Conservation (phyloP, 805 yeast genomes). For the Diddensiella santjacobensis region DNA sequence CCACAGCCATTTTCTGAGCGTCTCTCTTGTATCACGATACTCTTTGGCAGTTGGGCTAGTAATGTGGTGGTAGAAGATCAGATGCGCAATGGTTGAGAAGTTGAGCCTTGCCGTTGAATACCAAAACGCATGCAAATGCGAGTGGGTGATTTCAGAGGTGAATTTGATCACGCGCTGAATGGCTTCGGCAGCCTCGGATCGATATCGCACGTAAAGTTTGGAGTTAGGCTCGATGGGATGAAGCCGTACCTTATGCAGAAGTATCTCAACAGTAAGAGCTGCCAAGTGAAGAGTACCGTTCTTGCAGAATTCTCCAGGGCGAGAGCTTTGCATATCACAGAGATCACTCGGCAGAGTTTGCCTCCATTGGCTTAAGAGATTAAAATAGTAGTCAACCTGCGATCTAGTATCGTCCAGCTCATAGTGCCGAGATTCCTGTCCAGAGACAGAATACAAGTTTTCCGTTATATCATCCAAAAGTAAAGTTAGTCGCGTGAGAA, state of each 20-base stretch:
- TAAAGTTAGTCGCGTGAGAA: conserved; percentile 26
- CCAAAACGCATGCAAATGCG: conserved; percentile 37
- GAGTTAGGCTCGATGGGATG: conserved; percentile 24
- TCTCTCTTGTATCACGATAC: conserved; percentile 25
- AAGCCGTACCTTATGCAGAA: conserved; percentile 29
- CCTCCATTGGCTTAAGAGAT: conserved; percentile 26
- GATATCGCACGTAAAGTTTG: conserved; percentile 18
- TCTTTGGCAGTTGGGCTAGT: conserved; percentile 29
- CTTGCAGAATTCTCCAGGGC: conserved; percentile 28
- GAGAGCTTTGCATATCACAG: conserved; percentile 25
- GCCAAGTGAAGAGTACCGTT: conserved; percentile 32
- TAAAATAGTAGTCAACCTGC: conserved; percentile 21
- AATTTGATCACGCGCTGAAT: conserved; percentile 30
- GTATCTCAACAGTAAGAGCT: conserved; percentile 30
- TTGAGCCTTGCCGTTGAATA: conserved; percentile 30
- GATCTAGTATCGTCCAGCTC: conserved; percentile 10
- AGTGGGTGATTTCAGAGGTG: conserved; percentile 32
- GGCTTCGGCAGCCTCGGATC: conserved; percentile 28
- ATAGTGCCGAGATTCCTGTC: conserved; percentile 16
- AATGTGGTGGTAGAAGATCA: conserved; percentile 33
- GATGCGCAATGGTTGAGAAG: conserved; percentile 33
- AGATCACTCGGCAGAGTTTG: conserved; percentile 27
- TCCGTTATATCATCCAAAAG: conserved; percentile 27
- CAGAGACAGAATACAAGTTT: conserved; percentile 24
- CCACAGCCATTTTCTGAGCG: conserved; percentile 33